These are phyloP conservation scores for Cladophialophora immunda DNA, from an alignment of 2,329 filamentous ascomycete species.

Conservation along the genomic window DNA sequence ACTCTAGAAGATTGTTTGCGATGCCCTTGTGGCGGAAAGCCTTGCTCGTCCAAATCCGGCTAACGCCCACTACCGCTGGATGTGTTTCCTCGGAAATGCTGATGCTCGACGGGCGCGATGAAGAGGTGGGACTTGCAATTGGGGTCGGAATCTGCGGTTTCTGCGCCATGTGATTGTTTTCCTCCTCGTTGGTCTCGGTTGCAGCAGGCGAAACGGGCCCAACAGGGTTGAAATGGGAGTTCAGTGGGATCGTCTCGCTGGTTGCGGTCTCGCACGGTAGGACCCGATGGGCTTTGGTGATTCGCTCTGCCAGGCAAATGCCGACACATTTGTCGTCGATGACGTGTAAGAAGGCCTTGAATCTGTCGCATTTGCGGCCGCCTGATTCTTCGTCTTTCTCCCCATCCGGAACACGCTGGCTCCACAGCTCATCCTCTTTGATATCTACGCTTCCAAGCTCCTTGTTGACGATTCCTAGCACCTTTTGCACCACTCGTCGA, in stretches of 20 bases:
- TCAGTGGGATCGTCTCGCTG: slow-evolving; percentile 30
- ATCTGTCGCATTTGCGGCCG: slow-evolving; percentile 55
- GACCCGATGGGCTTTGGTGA: slow-evolving; percentile 64
- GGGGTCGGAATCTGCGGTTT: slow-evolving; percentile 36
- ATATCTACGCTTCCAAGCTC: slow-evolving; percentile 70
- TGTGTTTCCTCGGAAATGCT: slow-evolving; percentile 54
- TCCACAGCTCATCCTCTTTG: slow-evolving; percentile 66
- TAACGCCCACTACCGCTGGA: slow-evolving; percentile 67
- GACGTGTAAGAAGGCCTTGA: slow-evolving; percentile 70
- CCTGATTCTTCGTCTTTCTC: slow-evolving; percentile 43
- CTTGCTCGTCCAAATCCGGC: slow-evolving; percentile 71
- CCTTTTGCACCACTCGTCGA: slow-evolving; percentile 62
- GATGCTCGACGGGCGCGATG: slow-evolving; percentile 52
- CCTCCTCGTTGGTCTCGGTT: slow-evolving; percentile 36
- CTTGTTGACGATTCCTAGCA: slow-evolving; percentile 69
- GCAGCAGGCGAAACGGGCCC: slow-evolving; percentile 27
- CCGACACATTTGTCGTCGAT: slow-evolving; percentile 69
- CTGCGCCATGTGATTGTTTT: slow-evolving; percentile 12
- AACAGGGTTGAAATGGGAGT: slow-evolving; percentile 26
- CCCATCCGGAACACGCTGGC: slow-evolving; percentile 51
- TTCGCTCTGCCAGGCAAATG: slow-evolving; percentile 68
- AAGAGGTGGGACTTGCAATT: slow-evolving; percentile 33
- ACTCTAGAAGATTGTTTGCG: slow-evolving; percentile 65
- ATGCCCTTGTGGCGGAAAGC: slow-evolving; percentile 65
- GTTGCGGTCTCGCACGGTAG: slow-evolving; percentile 31